Base-by-base conservation (phyloP, 352 stramenopile species). In the Phytopythium litorale region DNA sequence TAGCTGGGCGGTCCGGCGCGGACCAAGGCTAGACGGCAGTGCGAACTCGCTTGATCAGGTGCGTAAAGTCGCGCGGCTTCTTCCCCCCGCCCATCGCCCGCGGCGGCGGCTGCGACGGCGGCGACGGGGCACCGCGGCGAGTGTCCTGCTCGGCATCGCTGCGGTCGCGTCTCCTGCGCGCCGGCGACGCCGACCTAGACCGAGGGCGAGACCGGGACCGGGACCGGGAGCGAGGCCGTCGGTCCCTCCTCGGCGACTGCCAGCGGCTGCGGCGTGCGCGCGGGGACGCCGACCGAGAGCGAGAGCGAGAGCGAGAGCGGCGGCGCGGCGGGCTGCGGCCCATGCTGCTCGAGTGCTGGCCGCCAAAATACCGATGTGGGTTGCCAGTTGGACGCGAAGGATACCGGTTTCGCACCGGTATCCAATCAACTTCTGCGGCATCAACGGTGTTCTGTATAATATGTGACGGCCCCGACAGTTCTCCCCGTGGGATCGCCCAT, bases 11-110 rank as follows among this genome's bases (percentile, higher is more conserved):
- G 35, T 4, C 35, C 35, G 35, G 9, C 16, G 35, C 35, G 9
- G 2, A 6, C 35, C 1, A 40, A 40, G 1, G 35, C 35, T 40
- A 40, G 12, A 40, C 8, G 35, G 35, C 35, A 40, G 12, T 9
- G 35, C 35, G 35, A 15, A 40, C 35, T 13, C 8, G 88, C 76
- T 87, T 66, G 37, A 89, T 70, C n/a, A 86, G 60, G 55, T 82
- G 68, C 40, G 76, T 67, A 33, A 83, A 86, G 62, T 86, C 72
- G 59, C 72, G 71, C 12, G 79, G 66, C 67, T 85, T 85, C 58
- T 83, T 83, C 37, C 74, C 65, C 25, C 63, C 30, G 23, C 72
- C 79, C 37, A 37, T 52, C 9, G 33, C 58, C 18, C 45, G 58
- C n/a, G 60, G 67, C 21, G 60, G 35, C 16, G 35, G n/a, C n/a